Base-by-base conservation (phyloP, 345 rosid species). In the Kernera saxatilis region DNA sequence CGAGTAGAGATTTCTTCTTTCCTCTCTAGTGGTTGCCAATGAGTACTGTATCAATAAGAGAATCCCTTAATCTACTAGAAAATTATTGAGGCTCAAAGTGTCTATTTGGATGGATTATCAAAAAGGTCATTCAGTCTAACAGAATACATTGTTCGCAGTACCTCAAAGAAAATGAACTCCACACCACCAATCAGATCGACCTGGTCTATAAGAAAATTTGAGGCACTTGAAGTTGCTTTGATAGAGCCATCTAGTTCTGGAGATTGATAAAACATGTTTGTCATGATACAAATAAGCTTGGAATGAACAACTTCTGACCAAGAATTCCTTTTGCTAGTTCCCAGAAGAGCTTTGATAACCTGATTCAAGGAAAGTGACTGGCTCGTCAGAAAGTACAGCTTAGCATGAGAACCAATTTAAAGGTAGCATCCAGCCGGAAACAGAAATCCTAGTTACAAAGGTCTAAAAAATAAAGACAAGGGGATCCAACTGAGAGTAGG, bases 301-400 rank as follows among this genome's bases (percentile, higher is more conserved):
- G 87, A 89, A 75, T 91, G 96, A 81, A 94, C 98, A 74, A 91
- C 78, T 77, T 90, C 99, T 52, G 99, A 97, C 99, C 99, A 94
- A 49, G 90, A 91, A 78, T 91, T 88, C 63, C 46, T 51, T 81
- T 96, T 82, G 87, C 99, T 87, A 55, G 77, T 76, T 82, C 75
- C 81, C 71, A 94, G 68, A 55, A 94, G 84, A 59, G 87, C 85
- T 84, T 84, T 94, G 58, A 94, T 76, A 66, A 91, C 99, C 99
- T 94, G 87, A 76, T 77, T 29, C 46, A 76, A 23, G 46, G 39
- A 63, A 44, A 49, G 39, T 64, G 67, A 71, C 36, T 5, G 50
- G 50, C 64, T 64, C 43, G 63, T 77, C 35, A 77, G 64, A 52
- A 32, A 49, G 46, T 44, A 52, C 19, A 71, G 66, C 63, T 63